Conservation (phyloP, 805 yeast genomes). For the Ogataea kodamae region DNA sequence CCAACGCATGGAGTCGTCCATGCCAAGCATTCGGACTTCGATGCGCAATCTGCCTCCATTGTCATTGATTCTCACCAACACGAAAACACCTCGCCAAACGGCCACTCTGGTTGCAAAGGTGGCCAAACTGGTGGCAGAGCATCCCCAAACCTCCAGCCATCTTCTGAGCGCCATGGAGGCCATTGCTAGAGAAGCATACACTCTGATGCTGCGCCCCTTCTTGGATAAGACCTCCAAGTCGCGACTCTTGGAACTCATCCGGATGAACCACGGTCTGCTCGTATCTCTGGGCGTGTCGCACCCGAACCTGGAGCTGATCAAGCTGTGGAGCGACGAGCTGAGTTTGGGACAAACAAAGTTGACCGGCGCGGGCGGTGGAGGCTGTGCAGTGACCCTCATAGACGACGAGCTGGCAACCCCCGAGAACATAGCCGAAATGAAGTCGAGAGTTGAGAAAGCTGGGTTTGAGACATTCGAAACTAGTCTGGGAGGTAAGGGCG, state of each 20-base stretch:
- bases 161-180: conserved; percentile 75
- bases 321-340: conserved; percentile 58
- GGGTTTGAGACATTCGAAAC: conserved; percentile 79
- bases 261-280: conserved; percentile 83
- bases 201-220: conserved; percentile 52
- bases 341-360: conserved; percentile 83
- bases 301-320: conserved; percentile 79
- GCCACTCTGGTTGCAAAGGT: conserved; percentile 81
- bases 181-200: conserved; percentile 69
- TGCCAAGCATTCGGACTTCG: conserved; percentile 61
- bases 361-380: conserved; percentile 99
- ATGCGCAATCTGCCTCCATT: conserved; percentile 74
- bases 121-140: conserved; percentile 46
- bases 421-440: conserved; percentile 34
- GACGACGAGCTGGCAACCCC: conserved; percentile 41
- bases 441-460: conserved; percentile 35
- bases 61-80: conserved; percentile 74
- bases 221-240: conserved; percentile 40
- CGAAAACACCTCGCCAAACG: conserved; percentile 83
- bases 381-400: conserved; percentile 89
- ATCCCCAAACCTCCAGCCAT: conserved; percentile 52
- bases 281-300: conserved; percentile 89
- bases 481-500: conserved; percentile 87
- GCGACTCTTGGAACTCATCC: conserved; percentile 57
- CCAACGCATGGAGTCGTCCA: conserved; percentile 56